Percentiles rank a stretch among this genome's conserved stretches.
phyloP scores from a whole-genome alignment of 2,329 filamentous ascomycete species.

The Fusarium tricinctum region DNA sequence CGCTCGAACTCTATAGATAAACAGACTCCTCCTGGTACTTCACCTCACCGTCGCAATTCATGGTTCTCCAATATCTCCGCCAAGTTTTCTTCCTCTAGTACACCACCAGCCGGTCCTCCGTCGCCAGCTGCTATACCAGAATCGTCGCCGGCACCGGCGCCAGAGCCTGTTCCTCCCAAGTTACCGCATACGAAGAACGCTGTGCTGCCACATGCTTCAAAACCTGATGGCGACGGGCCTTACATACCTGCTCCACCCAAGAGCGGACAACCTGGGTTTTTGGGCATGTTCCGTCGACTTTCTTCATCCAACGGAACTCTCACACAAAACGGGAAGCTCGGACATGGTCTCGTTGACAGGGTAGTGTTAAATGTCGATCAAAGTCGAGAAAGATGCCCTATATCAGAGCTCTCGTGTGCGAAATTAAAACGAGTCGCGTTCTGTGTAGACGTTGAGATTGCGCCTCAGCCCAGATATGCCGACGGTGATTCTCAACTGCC shows the following conservation, averaged over 20 bases:
- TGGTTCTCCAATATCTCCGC: constrained; percentile 96
- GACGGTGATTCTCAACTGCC: constrained; percentile 66
- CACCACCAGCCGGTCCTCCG: constrained; percentile 51
- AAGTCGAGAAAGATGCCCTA: constrained; percentile 81
- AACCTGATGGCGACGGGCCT: constrained; percentile 71
- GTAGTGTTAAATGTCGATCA: constrained; percentile 87
- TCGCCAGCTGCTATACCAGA: constrained; percentile 51
- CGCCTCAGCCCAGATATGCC: constrained; percentile 83
- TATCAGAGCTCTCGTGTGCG: constrained; percentile 82
- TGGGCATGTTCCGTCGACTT: constrained; percentile 85
- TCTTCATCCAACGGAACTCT: constrained; percentile 72
- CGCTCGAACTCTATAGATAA: constrained; percentile 57
- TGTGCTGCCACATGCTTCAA: constrained; percentile 69
- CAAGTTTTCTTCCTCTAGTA: constrained; percentile 80
- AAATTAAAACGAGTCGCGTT: constrained; percentile 93
- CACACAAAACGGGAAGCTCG: constrained; percentile 49
- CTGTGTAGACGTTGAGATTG: constrained; percentile 97
- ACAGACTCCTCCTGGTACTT: constrained; percentile 50
- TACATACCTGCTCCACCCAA: constrained; percentile 83
- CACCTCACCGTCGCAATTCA: constrained; percentile 74
- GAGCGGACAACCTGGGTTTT: constrained; percentile 76
- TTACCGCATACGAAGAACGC: constrained; percentile 68
- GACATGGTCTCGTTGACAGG: constrained; percentile 82
- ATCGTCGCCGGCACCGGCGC: constrained; percentile 42
- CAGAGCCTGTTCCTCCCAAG: constrained; percentile 64